Base-by-base conservation (phyloP, 805 yeast species). In the Cyberlindnera saturnus region DNA sequence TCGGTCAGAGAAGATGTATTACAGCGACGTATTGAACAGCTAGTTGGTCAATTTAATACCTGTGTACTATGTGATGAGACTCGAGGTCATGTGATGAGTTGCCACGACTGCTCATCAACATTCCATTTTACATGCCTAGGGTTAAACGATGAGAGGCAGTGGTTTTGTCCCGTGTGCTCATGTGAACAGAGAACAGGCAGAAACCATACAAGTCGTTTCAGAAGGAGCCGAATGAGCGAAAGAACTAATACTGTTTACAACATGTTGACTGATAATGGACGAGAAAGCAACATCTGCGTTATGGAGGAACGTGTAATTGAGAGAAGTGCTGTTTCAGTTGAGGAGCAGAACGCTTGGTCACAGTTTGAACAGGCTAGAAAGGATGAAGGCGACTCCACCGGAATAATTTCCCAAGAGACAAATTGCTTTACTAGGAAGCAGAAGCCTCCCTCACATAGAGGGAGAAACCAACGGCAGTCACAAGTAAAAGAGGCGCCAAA, bases 101-200 rank as follows among this genome's bases (percentile, higher is more conserved):
- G 63, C 45, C 48, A 55, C n/a, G 46, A 50, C 5, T 72, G 77
- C 43, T 65, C 66, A 3, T 60, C 69, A 4, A 51, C 57, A 3
- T 72, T 70, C 52, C 79, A 74, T 49, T 55, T 51, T 17, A 36
- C 46, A 6, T 74, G 79, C 46, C 56, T 74, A 15, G 74, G 73
- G 3, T 34, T 63, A 1, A 37, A 48, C 1, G 51, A 44, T 33
- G 36, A 35, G 5, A 53, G 43, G 5, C 57, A 47, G 14, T 74
- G 79, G 79, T 59, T 58, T 44, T 75, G 81, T 52, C 79, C 79
- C n/a, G 64, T 72, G 46, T 75, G 81, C 51, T 77, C 71, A 43
- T 55, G 58, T 42, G 62, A 59, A 29, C 77, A 73, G 53, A 70
- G 43, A 26, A 40, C n/a, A 20, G 36, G 37, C 42, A 44, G 32